Base-by-base conservation (phyloP, 306 rosid genomes). In the Quercus bicolor region DNA sequence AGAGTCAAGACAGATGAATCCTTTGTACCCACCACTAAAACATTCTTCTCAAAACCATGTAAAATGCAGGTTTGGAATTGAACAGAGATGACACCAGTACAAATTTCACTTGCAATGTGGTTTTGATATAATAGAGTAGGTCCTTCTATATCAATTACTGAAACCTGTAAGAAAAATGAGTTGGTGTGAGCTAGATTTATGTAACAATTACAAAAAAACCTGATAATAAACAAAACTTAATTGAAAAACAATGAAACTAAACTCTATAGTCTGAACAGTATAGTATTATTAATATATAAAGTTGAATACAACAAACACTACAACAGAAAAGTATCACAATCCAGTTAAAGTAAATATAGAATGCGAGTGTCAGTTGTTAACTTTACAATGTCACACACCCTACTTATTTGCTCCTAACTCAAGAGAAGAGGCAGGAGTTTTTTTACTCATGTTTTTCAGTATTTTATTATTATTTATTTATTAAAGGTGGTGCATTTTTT, bases 1-100 rank as follows among this genome's bases (percentile, higher is more conserved):
- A 94, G 88, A 76, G 89, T 91, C 51, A 89, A 75, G 83, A 92
- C 79, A 33, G 97, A 92, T 3, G 97, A 92, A 75, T 92, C 97
- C 81, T 83, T 89, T 62, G 95, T 94, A n/a, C 89, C 95, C 48
- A 91, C 86, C 4, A 80, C 86, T 78, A 94, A 73, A 59, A 87
- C 78, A 57, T 88, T 92, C 84, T 86, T 94, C 85, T 88, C 90
- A 33, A 94, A 94, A 77, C 97, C 94, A 34, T 89, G 89, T 79
- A 92, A 75, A 77, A 74, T 84, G 82, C 91, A 87, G 86, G 84
- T 77, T 78, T 75, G 86, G 77, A 87, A 92, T 87, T 88, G 95
- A 83, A 92, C 40, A 65, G 95, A 89, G 86, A 92, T 61, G 59
- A 92, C 83, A 60, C 97, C 93, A 0, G 88, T 62, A 68, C 86